phyloP scores from a whole-genome alignment of 1,139 yeast species.

The Protomyces pachydermus region DNA sequence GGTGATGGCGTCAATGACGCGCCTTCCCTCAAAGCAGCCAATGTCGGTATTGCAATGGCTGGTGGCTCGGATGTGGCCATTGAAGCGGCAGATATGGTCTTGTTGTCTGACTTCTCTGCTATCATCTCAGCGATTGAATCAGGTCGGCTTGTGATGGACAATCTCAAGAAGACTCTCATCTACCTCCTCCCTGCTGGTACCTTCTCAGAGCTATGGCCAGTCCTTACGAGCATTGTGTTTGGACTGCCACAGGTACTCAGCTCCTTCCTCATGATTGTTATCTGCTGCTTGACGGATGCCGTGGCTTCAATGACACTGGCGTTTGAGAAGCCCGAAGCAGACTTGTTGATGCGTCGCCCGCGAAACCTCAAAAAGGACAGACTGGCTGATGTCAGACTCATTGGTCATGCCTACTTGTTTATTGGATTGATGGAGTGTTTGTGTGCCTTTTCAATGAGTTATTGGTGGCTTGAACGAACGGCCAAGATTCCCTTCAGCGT shows the following conservation, averaged over 20 bases:
- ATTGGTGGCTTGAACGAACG: conserved; percentile 43
- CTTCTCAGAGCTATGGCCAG: conserved; percentile 53
- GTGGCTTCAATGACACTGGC: conserved; percentile 25
- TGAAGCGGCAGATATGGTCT: conserved; percentile 52
- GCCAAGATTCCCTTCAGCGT: conserved; percentile 43
- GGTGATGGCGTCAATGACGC: conserved; percentile 81
- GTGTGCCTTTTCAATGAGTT: conserved; percentile 46
- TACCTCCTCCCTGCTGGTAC: conserved; percentile 55
- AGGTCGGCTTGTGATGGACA: conserved; percentile 52
- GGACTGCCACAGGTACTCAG: conserved; percentile 52
- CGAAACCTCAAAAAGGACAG: conserved; percentile 46
- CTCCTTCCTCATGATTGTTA: conserved; percentile 51
- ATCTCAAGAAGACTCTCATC: conserved; percentile 49
- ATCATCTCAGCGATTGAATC: conserved; percentile 48
- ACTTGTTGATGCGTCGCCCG: conserved; percentile 46
- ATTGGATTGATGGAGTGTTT: conserved; percentile 47
- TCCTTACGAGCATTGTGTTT: conserved; percentile 47
- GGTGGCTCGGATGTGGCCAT: conserved; percentile 56
- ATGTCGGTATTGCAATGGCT: conserved; percentile 66
- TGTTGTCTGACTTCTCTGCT: conserved; percentile 45
- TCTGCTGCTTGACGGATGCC: conserved; percentile 38
- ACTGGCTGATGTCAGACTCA: conserved; percentile 45
- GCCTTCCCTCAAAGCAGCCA: conserved; percentile 73
- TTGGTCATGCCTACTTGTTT: conserved; percentile 47
- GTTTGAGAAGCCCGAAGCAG: conserved; percentile 45